Conservation (phyloP, 306 rosid genomes). For the Sicyos baderoa region DNA sequence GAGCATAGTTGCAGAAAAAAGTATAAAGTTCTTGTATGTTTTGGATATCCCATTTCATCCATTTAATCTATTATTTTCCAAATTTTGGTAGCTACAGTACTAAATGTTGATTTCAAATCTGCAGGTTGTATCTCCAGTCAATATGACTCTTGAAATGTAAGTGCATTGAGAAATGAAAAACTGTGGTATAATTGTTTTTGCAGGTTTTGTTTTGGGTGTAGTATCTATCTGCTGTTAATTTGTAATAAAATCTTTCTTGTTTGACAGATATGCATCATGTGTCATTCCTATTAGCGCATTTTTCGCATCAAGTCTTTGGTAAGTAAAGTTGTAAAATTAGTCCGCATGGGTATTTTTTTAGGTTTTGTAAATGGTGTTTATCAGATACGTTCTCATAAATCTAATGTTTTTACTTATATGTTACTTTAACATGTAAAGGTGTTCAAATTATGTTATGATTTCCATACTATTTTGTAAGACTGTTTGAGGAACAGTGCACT, state of each 20-base stretch:
- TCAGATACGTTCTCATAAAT: background rate
- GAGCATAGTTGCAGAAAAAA: background rate
- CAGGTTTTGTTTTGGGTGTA: no score
- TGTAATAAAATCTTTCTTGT: background rate
- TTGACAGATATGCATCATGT: constrained; percentile 84
- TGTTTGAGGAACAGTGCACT: background rate
- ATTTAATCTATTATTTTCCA: background rate
- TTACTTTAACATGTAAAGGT: background rate
- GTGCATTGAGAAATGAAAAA: constrained; percentile 19
- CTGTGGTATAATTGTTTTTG: background rate
- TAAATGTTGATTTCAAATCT: constrained; percentile 21
- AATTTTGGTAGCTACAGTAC: background rate
- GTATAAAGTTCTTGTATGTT: background rate
- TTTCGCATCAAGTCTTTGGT: constrained; percentile 97
- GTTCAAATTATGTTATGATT: background rate
- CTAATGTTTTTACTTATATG: background rate
- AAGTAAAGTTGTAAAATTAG: constrained; percentile 28
- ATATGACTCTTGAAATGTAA: constrained; percentile 93
- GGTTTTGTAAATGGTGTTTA: background rate
- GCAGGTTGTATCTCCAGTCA: constrained; percentile 89
- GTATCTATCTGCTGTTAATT: no score
- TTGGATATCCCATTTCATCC: background rate
- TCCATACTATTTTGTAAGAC: background rate
- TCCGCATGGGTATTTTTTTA: background rate
- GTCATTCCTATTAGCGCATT: constrained; percentile 90